Evolutionary conservation across 768 basidiomycete species (phyloP).

Genomic region (Pleurotus tuoliensis): DNA sequence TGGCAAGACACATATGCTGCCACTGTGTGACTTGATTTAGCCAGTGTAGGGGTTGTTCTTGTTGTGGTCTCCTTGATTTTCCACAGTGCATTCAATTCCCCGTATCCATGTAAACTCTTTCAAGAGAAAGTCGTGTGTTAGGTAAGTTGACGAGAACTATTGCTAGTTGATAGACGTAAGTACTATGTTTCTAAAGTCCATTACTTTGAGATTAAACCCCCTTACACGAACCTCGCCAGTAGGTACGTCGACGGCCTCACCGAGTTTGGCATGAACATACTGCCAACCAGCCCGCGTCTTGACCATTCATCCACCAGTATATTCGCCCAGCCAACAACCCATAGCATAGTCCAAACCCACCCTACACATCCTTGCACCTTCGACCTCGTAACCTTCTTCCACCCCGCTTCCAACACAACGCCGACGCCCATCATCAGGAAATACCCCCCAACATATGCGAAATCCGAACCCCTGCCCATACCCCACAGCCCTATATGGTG

Average conservation of each 20-base stretch:
- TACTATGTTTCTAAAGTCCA: no score
- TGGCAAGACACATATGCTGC: no score
- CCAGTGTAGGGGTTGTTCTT: no score
- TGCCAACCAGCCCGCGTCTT: conserved; percentile 36
- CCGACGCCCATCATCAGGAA: conserved; percentile 58
- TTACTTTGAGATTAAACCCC: not conserved
- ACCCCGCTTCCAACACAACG: conserved; percentile 43
- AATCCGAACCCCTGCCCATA: conserved; percentile 51
- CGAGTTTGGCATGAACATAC: conserved; percentile 31
- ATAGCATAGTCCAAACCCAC: conserved; percentile 46
- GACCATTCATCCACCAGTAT: conserved; percentile 49
- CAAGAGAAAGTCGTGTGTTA: no score
- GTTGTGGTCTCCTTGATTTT: no score
- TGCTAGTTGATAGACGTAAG: no score
- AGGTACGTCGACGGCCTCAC: conserved; percentile 29
- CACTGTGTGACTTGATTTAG: no score
- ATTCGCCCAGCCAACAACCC: conserved; percentile 45
- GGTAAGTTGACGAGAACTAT: no score
- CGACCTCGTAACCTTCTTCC: conserved; percentile 38
- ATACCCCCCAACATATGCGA: conserved; percentile 38
- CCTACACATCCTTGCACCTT: conserved; percentile 46
- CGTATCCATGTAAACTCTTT: no score
- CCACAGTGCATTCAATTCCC: no score
- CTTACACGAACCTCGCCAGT: conserved; percentile 12
- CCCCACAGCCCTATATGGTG: conserved; percentile 59